Evolutionary conservation across 2,329 filamentous ascomycete genomes (phyloP).

Genomic region (Diaporthe citriasiana): DNA sequence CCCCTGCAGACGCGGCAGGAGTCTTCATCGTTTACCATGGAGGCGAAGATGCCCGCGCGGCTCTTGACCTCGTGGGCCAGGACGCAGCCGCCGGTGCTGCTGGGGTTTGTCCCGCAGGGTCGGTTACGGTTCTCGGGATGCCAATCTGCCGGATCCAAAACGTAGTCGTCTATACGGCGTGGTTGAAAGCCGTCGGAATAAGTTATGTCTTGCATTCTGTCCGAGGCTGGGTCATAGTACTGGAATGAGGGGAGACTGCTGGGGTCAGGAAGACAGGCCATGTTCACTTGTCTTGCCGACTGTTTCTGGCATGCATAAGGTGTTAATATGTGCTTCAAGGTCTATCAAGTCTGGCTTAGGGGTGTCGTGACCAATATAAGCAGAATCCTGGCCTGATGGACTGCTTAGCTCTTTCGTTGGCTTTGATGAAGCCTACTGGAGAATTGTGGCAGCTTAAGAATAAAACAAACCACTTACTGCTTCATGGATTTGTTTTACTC

Average conservation of each 20-base stretch:
- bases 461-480: not conserved
- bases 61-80: constrained; percentile 14
- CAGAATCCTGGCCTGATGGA: not conserved
- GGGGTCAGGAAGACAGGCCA: constrained; percentile 26
- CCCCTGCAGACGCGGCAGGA: constrained; percentile 25
- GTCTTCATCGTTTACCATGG: not conserved
- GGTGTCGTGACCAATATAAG: not conserved
- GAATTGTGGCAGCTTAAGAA: too few relatives aligned
- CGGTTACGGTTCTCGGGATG: too few relatives aligned
- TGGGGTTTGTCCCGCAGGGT: not conserved
- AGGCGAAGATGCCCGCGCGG: constrained; percentile 22
- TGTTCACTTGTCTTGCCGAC: not conserved
- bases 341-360: not conserved
- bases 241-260: constrained; percentile 14
- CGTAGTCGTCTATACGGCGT: constrained; percentile 7
- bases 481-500: not conserved
- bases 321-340: not conserved
- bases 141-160: constrained; percentile 32
- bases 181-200: constrained; percentile 1
- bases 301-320: not conserved
- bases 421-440: not conserved
- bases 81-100: not conserved
- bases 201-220: constrained; percentile 9
- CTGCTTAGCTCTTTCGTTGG: not conserved
- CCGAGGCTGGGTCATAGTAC: constrained; percentile 21